Evolutionary conservation across 495 filamentous ascomycete genomes (phyloP), one percentile per base, ranked within the genome.

Genomic region (Lophium mytilinum): DNA sequence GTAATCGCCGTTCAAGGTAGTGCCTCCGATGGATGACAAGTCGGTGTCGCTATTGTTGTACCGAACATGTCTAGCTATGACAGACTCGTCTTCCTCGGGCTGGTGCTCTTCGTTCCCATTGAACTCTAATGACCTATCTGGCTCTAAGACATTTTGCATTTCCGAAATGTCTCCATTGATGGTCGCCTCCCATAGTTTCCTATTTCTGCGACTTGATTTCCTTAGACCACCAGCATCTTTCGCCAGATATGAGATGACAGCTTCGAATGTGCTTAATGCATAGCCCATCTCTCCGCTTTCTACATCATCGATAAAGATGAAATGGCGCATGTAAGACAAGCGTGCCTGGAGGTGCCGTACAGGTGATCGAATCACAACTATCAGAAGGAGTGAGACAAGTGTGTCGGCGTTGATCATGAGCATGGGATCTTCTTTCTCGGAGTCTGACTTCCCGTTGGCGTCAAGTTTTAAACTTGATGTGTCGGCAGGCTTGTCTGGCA

Each of bases 271-370:
- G 67, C 92, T 97, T 35, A 99, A 73, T 6, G 95, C 90, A 72
- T 99, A 99, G 21, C 94, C 94, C 76, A 91, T 87, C 73, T 99
- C 94, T 35, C 94, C 94, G 66, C 83, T 92, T 53, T 99, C 94
- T 11, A 97, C 90, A 75, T 97, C 94, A 59, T 96, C 92, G 37
- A 93, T 88, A 68, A 95, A 97, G 65, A 95, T 89, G 62, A 96
- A 99, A 56, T 93, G 86, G 52, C 90, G 86, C 83, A 99, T 95
- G 67, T 96, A 97, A 34, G 87, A 74, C 42, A 97, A 69, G 14
- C 92, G 79, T 18, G 94, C 90, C 63, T 95, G 87, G 19, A 97
- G 78, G 73, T 95, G 84, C 47, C 88, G 84, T 12, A 95, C 83
- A 63, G 95, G 88, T 37, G 90, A 87, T 61, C 95, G 80, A 52